Percentiles rank a stretch among this genome's conserved stretches.
Evolutionary conservation across 306 rosid genomes (phyloP).

Genomic region (Arachis stenosperma): DNA sequence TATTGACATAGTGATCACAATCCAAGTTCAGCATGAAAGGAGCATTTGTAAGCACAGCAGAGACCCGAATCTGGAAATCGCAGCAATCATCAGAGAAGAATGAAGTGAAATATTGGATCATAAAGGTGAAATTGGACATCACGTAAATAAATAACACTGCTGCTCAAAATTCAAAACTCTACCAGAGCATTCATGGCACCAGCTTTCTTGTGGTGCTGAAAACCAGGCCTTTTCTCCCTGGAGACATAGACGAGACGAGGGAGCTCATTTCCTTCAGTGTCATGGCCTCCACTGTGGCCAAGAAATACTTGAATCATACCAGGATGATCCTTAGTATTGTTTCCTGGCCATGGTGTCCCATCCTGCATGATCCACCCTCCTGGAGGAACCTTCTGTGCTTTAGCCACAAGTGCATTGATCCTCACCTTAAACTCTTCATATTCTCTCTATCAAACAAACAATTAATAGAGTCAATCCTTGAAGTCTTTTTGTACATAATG

Average conservation of each 20-base stretch:
- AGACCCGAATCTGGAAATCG: constrained; percentile 49
- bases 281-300: constrained; percentile 92
- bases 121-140: constrained; percentile 23
- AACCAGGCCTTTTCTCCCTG: constrained; percentile 94
- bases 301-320: constrained; percentile 98
- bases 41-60: constrained; percentile 59
- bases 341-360: constrained; percentile 99
- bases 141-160: constrained; percentile 25
- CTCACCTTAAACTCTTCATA: constrained; percentile 95
- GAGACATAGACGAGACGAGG: constrained; percentile 97
- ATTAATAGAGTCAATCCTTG: constrained; percentile 3
- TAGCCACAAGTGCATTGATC: constrained; percentile 88
- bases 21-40: constrained; percentile 62
- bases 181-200: constrained; percentile 99
- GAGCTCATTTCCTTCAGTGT: constrained; percentile 86
- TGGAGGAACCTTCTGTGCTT: constrained; percentile 80
- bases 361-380: constrained; percentile 99
- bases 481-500: too few relatives aligned
- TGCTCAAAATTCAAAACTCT: constrained; percentile 28
- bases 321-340: constrained; percentile 94
- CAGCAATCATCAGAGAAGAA: background rate
- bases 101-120: constrained; percentile 2
- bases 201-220: constrained; percentile 93
- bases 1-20: constrained; percentile 54
- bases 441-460: constrained; percentile 72